These are phyloP conservation scores for Camellia oleifera DNA, from an alignment of 179 eudicot species.

Conservation along the genomic window DNA sequence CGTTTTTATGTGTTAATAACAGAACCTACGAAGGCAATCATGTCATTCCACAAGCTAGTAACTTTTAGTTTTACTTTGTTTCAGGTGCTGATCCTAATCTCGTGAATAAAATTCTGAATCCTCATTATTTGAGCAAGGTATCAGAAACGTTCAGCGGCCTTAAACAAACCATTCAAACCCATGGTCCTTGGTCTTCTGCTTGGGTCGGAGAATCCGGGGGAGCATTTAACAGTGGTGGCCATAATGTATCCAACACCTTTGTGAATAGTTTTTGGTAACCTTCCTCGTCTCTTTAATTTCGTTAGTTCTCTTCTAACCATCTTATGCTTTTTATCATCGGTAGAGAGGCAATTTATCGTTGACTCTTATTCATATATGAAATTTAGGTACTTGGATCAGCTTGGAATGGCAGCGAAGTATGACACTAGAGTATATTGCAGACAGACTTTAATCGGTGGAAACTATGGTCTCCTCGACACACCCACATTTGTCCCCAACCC, in stretches of 20 bases:
- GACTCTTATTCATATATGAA: no score
- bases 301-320: background rate
- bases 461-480: slow-evolving; percentile 77
- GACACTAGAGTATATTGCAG: slow-evolving; percentile 92
- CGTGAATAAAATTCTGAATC: slow-evolving; percentile 65
- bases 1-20: background rate
- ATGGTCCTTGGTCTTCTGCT: slow-evolving; percentile 89
- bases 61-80: slow-evolving; percentile 18
- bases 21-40: background rate
- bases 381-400: slow-evolving; percentile 90
- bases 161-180: slow-evolving; percentile 36
- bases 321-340: background rate
- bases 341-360: background rate
- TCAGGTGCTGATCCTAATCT: slow-evolving; percentile 78
- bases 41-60: background rate
- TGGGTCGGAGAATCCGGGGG: slow-evolving; percentile 99
- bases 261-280: slow-evolving; percentile 87
- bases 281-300: slow-evolving; percentile 3
- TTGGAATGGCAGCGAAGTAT: slow-evolving; percentile 82
- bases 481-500: slow-evolving; percentile 80
- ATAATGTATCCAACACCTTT: slow-evolving; percentile 62
- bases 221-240: slow-evolving; percentile 88
- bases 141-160: slow-evolving; percentile 45
- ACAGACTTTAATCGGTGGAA: slow-evolving; percentile 84
- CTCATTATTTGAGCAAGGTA: slow-evolving; percentile 45